phyloP scores from a whole-genome alignment of 148 eudicot species.

The Suaeda aralocaspica region DNA sequence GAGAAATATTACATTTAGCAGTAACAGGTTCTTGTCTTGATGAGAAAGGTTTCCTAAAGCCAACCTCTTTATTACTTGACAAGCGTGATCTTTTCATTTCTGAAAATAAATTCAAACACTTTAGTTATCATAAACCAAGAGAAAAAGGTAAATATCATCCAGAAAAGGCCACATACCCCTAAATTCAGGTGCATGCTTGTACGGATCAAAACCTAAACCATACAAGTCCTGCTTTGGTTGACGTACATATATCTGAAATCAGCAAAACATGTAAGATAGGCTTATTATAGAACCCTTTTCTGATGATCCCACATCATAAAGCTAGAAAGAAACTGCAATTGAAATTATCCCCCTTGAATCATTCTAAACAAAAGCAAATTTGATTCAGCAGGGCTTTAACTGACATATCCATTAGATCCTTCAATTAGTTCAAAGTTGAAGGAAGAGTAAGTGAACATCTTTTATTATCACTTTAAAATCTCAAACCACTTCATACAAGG shows the following conservation, averaged over 20 bases:
- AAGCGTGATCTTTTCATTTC: conserved; percentile 66
- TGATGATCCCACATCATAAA: not conserved
- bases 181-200: conserved; percentile 87
- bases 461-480: not conserved
- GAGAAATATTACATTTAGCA: conserved; percentile 50
- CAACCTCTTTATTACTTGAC: conserved; percentile 37
- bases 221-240: conserved; percentile 86
- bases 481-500: not conserved
- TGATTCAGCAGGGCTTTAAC: not conserved
- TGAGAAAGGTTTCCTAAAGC: conserved; percentile 38
- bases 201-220: conserved; percentile 96
- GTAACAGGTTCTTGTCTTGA: conserved; percentile 45
- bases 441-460: not conserved
- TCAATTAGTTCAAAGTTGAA: not conserved
- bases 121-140: conserved; percentile 13
- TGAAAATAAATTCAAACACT: conserved; percentile 28
- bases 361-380: not conserved
- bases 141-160: not conserved
- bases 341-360: too few relatives aligned
- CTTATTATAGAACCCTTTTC: not conserved
- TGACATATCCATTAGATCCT: not conserved
- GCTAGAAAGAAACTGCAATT: not conserved
- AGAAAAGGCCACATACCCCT: conserved; percentile 51
- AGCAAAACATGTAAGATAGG: conserved; percentile 7
- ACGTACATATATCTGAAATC: conserved; percentile 59